Evolutionary conservation across 163 green algal species (phyloP).

Genomic region (Trebouxiophyceae sp.): DNA sequence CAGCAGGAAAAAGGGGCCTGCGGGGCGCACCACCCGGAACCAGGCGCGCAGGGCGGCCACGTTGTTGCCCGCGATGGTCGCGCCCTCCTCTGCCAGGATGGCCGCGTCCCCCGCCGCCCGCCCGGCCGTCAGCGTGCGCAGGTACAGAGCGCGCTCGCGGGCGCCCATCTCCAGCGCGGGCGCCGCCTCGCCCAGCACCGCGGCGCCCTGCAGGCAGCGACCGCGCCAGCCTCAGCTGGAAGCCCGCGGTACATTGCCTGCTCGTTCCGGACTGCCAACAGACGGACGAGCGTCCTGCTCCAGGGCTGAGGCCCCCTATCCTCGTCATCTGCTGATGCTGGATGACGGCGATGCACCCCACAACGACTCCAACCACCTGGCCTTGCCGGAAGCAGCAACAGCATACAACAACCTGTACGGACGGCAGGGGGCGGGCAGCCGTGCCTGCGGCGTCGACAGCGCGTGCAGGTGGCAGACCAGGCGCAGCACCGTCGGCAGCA

Average conservation of each 20-base stretch:
- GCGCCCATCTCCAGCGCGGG: conserved; percentile 38
- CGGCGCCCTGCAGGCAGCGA: conserved; percentile 1
- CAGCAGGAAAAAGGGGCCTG: too few relatives aligned
- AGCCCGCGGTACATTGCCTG: neutral
- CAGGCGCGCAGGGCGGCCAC: conserved; percentile 1
- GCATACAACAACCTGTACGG: too few relatives aligned
- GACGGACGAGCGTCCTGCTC: too few relatives aligned
- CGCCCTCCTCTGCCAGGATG: neutral
- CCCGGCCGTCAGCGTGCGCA: neutral
- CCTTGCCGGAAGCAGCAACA: too few relatives aligned
- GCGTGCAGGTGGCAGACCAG: conserved; percentile 37
- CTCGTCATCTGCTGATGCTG: too few relatives aligned
- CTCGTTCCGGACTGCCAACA: too few relatives aligned
- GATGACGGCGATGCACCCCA: too few relatives aligned
- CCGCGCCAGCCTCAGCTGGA: neutral
- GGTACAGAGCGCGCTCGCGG: conserved; percentile 30
- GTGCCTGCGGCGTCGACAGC: conserved; percentile 18
- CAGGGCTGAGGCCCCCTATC: too few relatives aligned
- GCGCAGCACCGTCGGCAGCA: conserved; percentile 23
- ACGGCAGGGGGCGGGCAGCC: too few relatives aligned
- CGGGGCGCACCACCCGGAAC: conserved; percentile 1
- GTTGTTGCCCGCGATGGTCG: conserved; percentile 1
- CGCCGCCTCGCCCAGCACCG: neutral
- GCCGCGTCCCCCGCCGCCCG: neutral
- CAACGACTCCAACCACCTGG: too few relatives aligned